phyloP scores from a whole-genome alignment of 768 basidiomycete genomes.

The Scleroderma citrinum region DNA sequence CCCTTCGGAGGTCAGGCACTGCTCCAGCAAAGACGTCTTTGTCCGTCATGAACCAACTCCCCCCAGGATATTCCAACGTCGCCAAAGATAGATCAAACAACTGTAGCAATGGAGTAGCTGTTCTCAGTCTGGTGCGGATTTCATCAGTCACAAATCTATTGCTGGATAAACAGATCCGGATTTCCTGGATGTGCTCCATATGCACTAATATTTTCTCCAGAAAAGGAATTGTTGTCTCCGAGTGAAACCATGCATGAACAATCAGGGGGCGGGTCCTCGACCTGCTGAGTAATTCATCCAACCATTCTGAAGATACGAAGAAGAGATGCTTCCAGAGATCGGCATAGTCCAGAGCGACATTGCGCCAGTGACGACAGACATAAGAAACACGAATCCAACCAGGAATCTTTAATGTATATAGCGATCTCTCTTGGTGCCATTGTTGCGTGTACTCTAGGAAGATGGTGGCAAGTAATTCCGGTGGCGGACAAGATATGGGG shows the following conservation, averaged over 20 bases:
- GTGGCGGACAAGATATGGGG: conserved; percentile 15
- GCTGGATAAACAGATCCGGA: conserved; percentile 16
- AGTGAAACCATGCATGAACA: conserved; percentile 18
- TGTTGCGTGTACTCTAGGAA: conserved; percentile 11
- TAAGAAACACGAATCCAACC: conserved; percentile 19
- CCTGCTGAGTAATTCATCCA: conserved; percentile 38
- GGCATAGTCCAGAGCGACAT: conserved; percentile 36
- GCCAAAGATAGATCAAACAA: conserved; percentile 22
- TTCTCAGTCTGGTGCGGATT: conserved; percentile 19
- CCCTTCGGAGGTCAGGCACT: conserved; percentile 29
- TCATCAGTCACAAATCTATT: conserved; percentile 24
- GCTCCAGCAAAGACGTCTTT: conserved; percentile 26
- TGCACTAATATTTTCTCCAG: conserved; percentile 28
- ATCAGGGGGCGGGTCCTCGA: conserved; percentile 36
- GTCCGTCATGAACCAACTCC: conserved; percentile 18
- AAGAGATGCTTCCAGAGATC: conserved; percentile 35
- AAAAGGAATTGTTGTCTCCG: conserved; percentile 20
- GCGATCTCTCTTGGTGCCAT: not conserved
- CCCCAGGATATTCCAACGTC: conserved; percentile 16
- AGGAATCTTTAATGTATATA: conserved; percentile 2
- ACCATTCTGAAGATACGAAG: conserved; percentile 31
- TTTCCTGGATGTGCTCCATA: conserved; percentile 28
- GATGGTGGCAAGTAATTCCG: conserved; percentile 17
- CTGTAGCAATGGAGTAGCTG: conserved; percentile 29
- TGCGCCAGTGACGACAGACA: conserved; percentile 35